Percentiles rank a stretch among this genome's conserved stretches.
Conservation (phyloP, 2,329 filamentous ascomycete species). For the Bipolaris zeicola region DNA sequence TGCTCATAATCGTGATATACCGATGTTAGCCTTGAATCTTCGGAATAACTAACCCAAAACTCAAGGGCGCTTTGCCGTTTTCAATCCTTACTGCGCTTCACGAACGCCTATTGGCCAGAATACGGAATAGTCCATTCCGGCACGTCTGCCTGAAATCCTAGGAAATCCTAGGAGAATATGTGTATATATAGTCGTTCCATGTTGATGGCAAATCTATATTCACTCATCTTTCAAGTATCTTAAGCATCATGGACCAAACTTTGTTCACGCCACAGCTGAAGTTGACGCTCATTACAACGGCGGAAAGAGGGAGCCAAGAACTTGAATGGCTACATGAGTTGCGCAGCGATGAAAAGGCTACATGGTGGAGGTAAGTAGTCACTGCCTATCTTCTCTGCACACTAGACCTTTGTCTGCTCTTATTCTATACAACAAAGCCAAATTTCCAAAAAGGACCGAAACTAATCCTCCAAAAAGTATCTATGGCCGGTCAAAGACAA, state of each 20-base stretch:
- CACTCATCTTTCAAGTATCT: not conserved
- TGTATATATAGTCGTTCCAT: not conserved
- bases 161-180: not conserved
- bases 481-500: conserved; percentile 27
- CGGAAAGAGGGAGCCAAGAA: conserved; percentile 38
- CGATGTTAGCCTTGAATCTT: not conserved
- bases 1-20: not conserved
- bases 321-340: conserved; percentile 45
- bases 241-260: conserved; percentile 29
- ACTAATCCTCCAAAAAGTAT: conserved; percentile 25
- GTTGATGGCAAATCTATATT: not conserved
- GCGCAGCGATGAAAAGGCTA: conserved; percentile 36
- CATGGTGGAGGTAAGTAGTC: conserved; percentile 39
- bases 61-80: conserved; percentile 1
- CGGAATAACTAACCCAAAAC: conserved; percentile 9
- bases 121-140: conserved; percentile 4
- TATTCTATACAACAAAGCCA: not conserved
- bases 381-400: not conserved
- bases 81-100: conserved; percentile 8
- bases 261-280: conserved; percentile 39
- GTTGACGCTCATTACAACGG: conserved; percentile 37
- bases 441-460: not conserved
- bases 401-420: not conserved
- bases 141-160: not conserved
- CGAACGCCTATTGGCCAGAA: conserved; percentile 11